Evolutionary conservation across 129 eudicot species (phyloP).

Genomic region (Gnaphalium uliginosum): DNA sequence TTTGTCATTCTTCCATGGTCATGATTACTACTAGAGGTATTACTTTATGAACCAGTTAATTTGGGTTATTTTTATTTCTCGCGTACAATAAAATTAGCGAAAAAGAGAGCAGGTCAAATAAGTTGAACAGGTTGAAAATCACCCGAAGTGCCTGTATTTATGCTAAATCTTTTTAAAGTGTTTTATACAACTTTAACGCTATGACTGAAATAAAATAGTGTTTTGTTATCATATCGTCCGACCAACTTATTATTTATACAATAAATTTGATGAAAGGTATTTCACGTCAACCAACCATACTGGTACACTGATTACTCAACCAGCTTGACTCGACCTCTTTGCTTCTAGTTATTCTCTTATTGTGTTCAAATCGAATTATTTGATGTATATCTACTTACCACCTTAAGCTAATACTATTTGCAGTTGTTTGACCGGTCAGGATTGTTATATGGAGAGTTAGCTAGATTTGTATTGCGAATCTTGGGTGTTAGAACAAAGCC

Average conservation of each 20-base stretch:
- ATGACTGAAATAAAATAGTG: no score
- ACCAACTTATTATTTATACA: no score
- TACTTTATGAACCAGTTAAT: background rate
- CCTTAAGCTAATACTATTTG: conserved; percentile 20
- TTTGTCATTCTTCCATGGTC: background rate
- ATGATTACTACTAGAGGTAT: background rate
- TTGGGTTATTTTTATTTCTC: background rate
- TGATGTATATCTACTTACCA: background rate
- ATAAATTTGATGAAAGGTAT: no score
- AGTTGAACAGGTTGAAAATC: background rate
- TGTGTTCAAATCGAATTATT: background rate
- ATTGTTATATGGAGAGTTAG: conserved; percentile 78
- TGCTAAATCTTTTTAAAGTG: background rate
- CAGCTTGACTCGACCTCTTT: background rate
- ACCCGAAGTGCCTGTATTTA: background rate
- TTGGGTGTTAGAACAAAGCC: conserved; percentile 70
- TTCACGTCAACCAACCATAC: no score
- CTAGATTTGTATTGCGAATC: conserved; percentile 77
- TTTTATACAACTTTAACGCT: no score
- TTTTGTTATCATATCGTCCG: no score
- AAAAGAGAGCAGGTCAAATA: background rate
- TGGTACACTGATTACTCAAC: background rate
- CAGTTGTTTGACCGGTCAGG: conserved; percentile 94
- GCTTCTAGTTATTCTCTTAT: background rate
- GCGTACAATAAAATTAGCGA: background rate